Evolutionary conservation across 83 land plant genomes (phyloP).

Genomic region (Diphasiastrum complanatum): DNA sequence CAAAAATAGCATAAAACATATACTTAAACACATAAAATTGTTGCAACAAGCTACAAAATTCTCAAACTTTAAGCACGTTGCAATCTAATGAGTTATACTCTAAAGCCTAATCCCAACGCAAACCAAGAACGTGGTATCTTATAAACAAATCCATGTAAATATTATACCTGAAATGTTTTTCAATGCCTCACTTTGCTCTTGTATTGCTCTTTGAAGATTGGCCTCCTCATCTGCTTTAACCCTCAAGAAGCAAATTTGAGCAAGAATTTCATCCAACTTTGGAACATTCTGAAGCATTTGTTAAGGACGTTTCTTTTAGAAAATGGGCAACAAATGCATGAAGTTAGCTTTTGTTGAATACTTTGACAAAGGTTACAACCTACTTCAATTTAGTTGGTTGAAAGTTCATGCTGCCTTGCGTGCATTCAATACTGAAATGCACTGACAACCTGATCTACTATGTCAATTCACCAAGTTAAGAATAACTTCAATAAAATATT

Average conservation of each 20-base stretch:
- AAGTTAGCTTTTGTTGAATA: neutral
- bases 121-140: no score
- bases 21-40: no score
- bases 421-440: neutral
- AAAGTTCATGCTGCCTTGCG: neutral
- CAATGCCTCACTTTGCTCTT: constrained; percentile 10
- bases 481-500: neutral
- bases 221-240: constrained; percentile 6
- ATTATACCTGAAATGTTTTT: constrained; percentile 1
- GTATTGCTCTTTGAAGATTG: neutral
- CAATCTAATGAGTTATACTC: no score
- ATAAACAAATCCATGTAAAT: no score
- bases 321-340: neutral
- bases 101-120: no score
- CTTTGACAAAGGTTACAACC: neutral
- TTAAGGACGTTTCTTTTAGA: neutral
- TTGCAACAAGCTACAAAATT: no score
- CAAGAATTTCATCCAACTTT: constrained; percentile 10
- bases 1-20: no score
- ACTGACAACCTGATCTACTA: no score
- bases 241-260: constrained; percentile 6
- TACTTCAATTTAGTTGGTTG: neutral
- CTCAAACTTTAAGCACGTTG: no score
- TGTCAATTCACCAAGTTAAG: neutral
- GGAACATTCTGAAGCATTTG: neutral